phyloP scores from a whole-genome alignment of 2,329 filamentous ascomycete genomes.

The Claviceps paspali region DNA sequence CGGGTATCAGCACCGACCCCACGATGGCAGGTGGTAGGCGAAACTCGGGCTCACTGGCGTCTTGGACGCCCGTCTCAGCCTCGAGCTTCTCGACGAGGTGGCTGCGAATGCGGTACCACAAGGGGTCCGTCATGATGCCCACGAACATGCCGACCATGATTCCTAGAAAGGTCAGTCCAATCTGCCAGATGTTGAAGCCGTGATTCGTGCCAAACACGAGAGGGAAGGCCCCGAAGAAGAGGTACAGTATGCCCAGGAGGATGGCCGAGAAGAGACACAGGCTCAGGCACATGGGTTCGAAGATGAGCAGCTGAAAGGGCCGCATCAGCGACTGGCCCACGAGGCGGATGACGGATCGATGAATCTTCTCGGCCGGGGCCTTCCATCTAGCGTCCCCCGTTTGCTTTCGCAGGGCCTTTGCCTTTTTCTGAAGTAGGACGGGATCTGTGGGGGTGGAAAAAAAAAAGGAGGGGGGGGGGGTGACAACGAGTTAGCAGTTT shows the following conservation, averaged over 20 bases:
- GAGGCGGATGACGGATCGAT: slow-evolving; percentile 50
- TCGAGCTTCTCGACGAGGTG: slow-evolving; percentile 40
- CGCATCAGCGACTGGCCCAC: slow-evolving; percentile 43
- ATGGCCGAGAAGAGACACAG: slow-evolving; percentile 74
- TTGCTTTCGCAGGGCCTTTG: slow-evolving; percentile 49
- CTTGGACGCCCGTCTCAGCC: slow-evolving; percentile 32
- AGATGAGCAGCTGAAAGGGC: slow-evolving; percentile 65
- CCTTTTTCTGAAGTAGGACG: slow-evolving; percentile 60
- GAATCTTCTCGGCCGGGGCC: slow-evolving; percentile 59
- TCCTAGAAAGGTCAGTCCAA: slow-evolving; percentile 64
- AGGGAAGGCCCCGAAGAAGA: slow-evolving; percentile 82
- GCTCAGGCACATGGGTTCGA: slow-evolving; percentile 74
- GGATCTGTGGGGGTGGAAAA: slow-evolving; percentile 26
- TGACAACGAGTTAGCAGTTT: not conserved
- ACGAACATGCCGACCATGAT: slow-evolving; percentile 52
- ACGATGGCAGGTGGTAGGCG: slow-evolving; percentile 60
- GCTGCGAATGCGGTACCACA: slow-evolving; percentile 48
- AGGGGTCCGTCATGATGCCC: slow-evolving; percentile 45
- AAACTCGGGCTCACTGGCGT: slow-evolving; percentile 69
- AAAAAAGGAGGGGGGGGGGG: not conserved
- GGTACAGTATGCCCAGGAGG: slow-evolving; percentile 73
- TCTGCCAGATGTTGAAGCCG: slow-evolving; percentile 63
- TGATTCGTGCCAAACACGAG: slow-evolving; percentile 63
- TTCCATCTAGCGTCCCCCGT: slow-evolving; percentile 66
- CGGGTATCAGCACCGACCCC: slow-evolving; percentile 63